These are phyloP conservation scores for Infundibulicybe gibba DNA, from an alignment of 768 basidiomycete genomes.

Conservation along the genomic window DNA sequence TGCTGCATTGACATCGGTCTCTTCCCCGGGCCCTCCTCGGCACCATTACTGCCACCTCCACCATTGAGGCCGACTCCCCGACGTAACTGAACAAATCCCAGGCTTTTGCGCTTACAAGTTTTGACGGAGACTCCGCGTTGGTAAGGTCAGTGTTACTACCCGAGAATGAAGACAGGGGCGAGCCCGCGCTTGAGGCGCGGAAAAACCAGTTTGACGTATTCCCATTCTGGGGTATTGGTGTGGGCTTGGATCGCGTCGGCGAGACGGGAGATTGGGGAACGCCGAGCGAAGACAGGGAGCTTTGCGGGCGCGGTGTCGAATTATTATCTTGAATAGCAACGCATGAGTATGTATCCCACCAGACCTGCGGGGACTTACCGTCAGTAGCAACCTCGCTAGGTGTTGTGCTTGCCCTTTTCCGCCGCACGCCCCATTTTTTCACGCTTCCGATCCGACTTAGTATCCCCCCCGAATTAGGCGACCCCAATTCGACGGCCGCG, in stretches of 20 bases:
- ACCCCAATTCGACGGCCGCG: conserved; percentile 4
- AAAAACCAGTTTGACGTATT: conserved; percentile 4
- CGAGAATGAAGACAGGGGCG: neutral
- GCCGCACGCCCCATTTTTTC: conserved; percentile 36
- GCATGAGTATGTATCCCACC: neutral
- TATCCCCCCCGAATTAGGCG: conserved; percentile 9
- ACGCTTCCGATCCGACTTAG: conserved; percentile 42
- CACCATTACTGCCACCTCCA: conserved; percentile 14
- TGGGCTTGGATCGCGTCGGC: conserved; percentile 1
- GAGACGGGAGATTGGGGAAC: conserved; percentile 11
- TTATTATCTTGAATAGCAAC: neutral
- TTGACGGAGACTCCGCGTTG: conserved; percentile 21
- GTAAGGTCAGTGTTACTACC: neutral
- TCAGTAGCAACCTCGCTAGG: conserved; percentile 20
- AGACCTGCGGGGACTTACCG: too few relatives aligned
- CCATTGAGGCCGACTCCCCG: conserved; percentile 15
- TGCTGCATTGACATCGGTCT: conserved; percentile 6
- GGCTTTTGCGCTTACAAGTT: conserved; percentile 41
- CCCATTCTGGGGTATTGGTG: neutral
- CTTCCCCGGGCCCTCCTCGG: neutral
- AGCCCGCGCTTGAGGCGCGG: conserved; percentile 1
- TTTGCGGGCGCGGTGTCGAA: conserved; percentile 15
- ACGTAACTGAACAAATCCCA: conserved; percentile 38
- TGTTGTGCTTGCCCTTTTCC: conserved; percentile 29
- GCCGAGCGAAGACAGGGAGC: conserved; percentile 14